These are phyloP conservation scores for Meredithiella fracta DNA, from an alignment of 2,329 filamentous ascomycete species.

Conservation along the genomic window DNA sequence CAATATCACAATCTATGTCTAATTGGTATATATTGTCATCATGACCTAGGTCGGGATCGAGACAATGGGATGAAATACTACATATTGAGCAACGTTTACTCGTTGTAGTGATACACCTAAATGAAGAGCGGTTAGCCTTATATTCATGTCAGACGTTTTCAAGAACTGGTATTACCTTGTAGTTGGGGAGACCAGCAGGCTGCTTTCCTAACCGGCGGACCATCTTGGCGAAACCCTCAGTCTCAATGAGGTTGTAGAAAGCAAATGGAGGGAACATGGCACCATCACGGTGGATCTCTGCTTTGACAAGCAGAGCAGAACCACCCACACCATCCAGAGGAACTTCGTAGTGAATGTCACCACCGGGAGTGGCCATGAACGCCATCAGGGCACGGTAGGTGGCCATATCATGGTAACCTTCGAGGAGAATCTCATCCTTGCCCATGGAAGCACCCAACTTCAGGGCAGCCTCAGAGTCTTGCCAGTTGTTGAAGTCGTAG, in stretches of 20 bases:
- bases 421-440: constrained; percentile 78
- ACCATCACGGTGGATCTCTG: constrained; percentile 88
- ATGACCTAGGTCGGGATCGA: neutral
- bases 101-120: constrained; percentile 80
- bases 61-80: neutral
- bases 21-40: constrained; percentile 2
- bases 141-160: neutral
- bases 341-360: constrained; percentile 46
- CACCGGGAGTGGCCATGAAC: constrained; percentile 45
- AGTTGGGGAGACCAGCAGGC: constrained; percentile 81
- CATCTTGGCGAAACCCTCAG: constrained; percentile 97
- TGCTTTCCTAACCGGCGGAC: constrained; percentile 74
- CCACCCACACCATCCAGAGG: constrained; percentile 86
- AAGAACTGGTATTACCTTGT: constrained; percentile 50
- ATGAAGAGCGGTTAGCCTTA: constrained; percentile 4
- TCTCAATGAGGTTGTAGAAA: constrained; percentile 95
- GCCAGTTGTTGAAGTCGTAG: constrained; percentile 97
- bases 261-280: constrained; percentile 97
- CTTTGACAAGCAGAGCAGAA: constrained; percentile 82
- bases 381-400: constrained; percentile 90
- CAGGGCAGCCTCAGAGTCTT: constrained; percentile 68
- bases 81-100: constrained; percentile 32
- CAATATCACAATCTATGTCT: neutral
- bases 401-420: constrained; percentile 84
- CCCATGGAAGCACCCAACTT: constrained; percentile 65